phyloP scores from a whole-genome alignment of 768 basidiomycete genomes.

The Crucibulum laeve region DNA sequence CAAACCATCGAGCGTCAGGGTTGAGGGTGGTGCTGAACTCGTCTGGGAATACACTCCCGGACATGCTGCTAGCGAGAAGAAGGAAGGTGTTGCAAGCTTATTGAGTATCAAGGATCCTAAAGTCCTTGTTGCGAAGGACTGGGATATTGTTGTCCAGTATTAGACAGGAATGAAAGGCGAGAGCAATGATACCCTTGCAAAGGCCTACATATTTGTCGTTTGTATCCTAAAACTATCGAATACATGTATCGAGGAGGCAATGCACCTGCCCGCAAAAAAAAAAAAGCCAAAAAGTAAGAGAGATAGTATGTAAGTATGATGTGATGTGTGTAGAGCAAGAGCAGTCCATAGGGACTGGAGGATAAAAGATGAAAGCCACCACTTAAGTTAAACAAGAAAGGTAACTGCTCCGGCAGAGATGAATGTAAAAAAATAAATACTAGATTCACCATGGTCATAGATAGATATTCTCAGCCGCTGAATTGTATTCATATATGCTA shows the following conservation, averaged over 20 bases:
- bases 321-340: not conserved
- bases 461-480: too few species aligned
- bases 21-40: conserved; percentile 45
- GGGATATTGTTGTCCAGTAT: conserved; percentile 46
- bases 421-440: too few species aligned
- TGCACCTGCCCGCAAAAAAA: not conserved
- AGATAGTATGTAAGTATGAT: not conserved
- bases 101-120: conserved; percentile 77
- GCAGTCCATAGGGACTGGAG: not conserved
- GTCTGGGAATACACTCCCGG: conserved; percentile 70
- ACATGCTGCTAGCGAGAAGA: conserved; percentile 46
- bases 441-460: too few species aligned
- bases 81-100: conserved; percentile 62
- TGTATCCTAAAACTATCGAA: not conserved
- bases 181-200: not conserved
- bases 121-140: conserved; percentile 54
- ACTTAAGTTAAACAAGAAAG: not conserved
- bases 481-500: not conserved
- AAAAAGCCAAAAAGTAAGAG: conserved; percentile 1
- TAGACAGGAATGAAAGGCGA: not conserved
- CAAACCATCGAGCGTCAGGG: conserved; percentile 59
- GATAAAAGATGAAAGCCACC: too few species aligned
- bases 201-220: conserved; percentile 1
- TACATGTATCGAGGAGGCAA: not conserved
- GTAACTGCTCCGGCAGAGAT: too few species aligned